Evolutionary conservation across 345 rosid genomes (phyloP), one percentile per base, ranked within the genome.

Genomic region (Sonneratia alba): DNA sequence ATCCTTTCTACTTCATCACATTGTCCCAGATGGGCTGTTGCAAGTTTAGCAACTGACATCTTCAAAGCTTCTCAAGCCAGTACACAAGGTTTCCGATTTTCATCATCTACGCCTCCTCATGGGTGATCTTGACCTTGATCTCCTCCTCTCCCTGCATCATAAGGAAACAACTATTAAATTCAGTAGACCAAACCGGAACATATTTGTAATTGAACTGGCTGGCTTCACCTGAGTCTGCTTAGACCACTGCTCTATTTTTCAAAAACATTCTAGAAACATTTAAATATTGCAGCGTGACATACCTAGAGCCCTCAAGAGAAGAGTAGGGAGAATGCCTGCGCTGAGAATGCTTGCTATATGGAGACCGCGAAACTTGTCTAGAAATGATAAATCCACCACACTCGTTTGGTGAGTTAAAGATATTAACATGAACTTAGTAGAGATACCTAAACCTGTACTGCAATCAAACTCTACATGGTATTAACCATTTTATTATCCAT

Each of bases 301-400:
- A 92, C 99, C 97, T 92, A 77, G 82, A 74, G n/a, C 68, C 80
- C 79, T 88, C 96, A 88, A 85, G 87, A 91, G 99, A 91, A 86
- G 97, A 86, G 85, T 90, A 87, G 87, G 90, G 94, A 85, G 89
- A 89, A 78, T 91, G 89, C 88, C 95, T 92, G 95, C 87, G 91
- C 85, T 91, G 91, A 88, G 96, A 92, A 87, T 87, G 91, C 97
- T 87, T 95, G 94, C 97, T 90, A 92, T 88, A 92, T 79, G 98
- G 99, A 85, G 99, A 95, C 90, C 94, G 84, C 86, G 88, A 87
- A 85, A 87, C 89, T 81, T 89, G 89, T 95, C 99, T 95, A 95
- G 85, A 95, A 89, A 95, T 80, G 88, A 89, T 87, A 90, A 90
- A 88, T 83, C 87, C 87, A 92, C 91, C 79, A 89, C 81, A 84